Conservation (phyloP, 140 eudicot species). For the Senecio squalidus region DNA sequence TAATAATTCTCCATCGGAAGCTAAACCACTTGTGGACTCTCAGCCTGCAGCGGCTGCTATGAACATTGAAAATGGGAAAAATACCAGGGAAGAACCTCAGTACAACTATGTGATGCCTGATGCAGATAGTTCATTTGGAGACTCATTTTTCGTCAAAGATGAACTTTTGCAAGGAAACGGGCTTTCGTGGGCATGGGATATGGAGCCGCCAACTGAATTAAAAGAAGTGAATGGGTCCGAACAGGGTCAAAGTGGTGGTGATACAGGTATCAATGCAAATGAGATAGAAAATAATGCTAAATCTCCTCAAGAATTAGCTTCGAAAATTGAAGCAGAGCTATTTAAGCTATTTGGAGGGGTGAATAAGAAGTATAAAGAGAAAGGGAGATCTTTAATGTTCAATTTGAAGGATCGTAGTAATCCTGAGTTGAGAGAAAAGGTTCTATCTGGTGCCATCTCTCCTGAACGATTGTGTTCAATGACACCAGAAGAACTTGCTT, state of each 20-base stretch:
- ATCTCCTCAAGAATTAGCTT: constrained; percentile 59
- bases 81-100: constrained; percentile 36
- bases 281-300: constrained; percentile 12
- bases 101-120: constrained; percentile 47
- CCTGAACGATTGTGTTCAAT: constrained; percentile 90
- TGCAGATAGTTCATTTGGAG: constrained; percentile 56
- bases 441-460: constrained; percentile 75
- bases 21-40: constrained; percentile 18
- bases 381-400: constrained; percentile 83
- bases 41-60: constrained; percentile 21
- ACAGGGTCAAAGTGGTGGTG: constrained; percentile 24
- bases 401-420: constrained; percentile 80
- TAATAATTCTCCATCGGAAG: constrained; percentile 24
- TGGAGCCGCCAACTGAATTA: constrained; percentile 23
- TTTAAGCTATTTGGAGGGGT: constrained; percentile 78
- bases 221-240: constrained; percentile 2
- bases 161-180: constrained; percentile 95
- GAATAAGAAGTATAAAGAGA: constrained; percentile 89
- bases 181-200: constrained; percentile 90
- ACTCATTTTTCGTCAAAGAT: constrained; percentile 64
- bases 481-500: constrained; percentile 98
- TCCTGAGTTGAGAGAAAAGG: constrained; percentile 92
- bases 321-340: constrained; percentile 65
- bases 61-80: constrained; percentile 22
- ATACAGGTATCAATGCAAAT: constrained; percentile 4